Conservation (phyloP, 2,329 filamentous ascomycete genomes). For the Penicillium sp. region DNA sequence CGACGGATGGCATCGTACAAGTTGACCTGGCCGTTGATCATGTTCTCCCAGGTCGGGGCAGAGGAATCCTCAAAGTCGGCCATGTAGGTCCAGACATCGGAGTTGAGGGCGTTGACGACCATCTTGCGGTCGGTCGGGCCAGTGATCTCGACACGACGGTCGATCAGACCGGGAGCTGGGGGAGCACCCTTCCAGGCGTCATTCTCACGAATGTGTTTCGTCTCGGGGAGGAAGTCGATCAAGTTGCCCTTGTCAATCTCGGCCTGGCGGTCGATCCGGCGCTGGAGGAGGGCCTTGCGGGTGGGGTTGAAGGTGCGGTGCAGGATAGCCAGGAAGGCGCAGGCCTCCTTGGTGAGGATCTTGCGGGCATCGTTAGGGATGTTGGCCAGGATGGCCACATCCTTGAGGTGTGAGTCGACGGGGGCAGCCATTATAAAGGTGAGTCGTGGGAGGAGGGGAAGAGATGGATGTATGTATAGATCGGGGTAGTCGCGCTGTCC, state of each 20-base stretch:
- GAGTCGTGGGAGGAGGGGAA: background rate
- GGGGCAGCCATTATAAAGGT: slow-evolving; percentile 64
- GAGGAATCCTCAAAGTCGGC: slow-evolving; percentile 97
- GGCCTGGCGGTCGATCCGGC: slow-evolving; percentile 81
- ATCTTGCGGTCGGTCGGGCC: slow-evolving; percentile 98
- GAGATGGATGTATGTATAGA: slow-evolving; percentile 1
- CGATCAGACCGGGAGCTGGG: slow-evolving; percentile 87
- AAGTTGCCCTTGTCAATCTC: slow-evolving; percentile 89
- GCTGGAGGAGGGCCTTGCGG: slow-evolving; percentile 85
- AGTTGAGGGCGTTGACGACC: slow-evolving; percentile 96
- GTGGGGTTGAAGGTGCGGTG: slow-evolving; percentile 92
- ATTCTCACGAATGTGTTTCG: slow-evolving; percentile 91
- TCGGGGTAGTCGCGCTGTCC: background rate
- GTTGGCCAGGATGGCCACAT: slow-evolving; percentile 81
- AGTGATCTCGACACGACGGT: slow-evolving; percentile 95
- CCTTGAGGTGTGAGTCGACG: slow-evolving; percentile 78
- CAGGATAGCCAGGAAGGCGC: slow-evolving; percentile 88
- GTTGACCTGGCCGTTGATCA: slow-evolving; percentile 98
- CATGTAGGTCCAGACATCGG: slow-evolving; percentile 98
- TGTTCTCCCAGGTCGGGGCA: slow-evolving; percentile 98
- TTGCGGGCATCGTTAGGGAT: slow-evolving; percentile 80
- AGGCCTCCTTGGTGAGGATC: slow-evolving; percentile 87
- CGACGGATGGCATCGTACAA: slow-evolving; percentile 93
- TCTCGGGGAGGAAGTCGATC: slow-evolving; percentile 94
- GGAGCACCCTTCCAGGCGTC: slow-evolving; percentile 89